Evolutionary conservation across 495 filamentous ascomycete genomes (phyloP).

Genomic region (Neurospora sp.): DNA sequence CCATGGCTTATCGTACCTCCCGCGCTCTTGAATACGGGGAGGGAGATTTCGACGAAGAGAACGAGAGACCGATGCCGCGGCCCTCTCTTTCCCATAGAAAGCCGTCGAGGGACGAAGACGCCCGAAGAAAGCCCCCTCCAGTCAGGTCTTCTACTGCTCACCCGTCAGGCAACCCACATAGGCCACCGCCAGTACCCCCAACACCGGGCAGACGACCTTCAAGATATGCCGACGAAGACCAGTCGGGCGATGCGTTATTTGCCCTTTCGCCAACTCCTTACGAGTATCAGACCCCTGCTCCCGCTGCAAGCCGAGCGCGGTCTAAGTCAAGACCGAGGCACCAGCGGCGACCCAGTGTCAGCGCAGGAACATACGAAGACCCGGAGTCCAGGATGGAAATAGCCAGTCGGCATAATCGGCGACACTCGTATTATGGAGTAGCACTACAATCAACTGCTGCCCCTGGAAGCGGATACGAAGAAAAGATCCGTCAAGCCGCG

Average conservation of each 20-base stretch:
- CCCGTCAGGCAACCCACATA: conserved; percentile 22
- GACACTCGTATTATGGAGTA: conserved; percentile 24
- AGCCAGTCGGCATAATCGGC: conserved; percentile 14
- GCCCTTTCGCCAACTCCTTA: conserved; percentile 22
- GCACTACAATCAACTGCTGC: conserved; percentile 6
- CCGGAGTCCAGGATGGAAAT: conserved; percentile 20
- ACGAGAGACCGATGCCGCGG: conserved; percentile 24
- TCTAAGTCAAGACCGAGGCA: background rate
- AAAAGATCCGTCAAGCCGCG: conserved; percentile 36
- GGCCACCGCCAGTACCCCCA: conserved; percentile 24
- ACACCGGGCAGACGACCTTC: conserved; percentile 22
- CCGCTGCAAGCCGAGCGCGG: conserved; percentile 3
- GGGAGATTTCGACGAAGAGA: conserved; percentile 23
- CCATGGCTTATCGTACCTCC: conserved; percentile 30
- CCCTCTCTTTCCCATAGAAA: conserved; percentile 31
- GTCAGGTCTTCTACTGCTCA: conserved; percentile 31
- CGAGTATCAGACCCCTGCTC: conserved; percentile 10
- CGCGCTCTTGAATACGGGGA: conserved; percentile 11
- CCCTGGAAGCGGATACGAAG: conserved; percentile 34
- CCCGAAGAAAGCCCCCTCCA: conserved; percentile 32
- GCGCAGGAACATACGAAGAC: conserved; percentile 13
- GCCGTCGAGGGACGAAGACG: conserved; percentile 25
- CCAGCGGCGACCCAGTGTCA: conserved; percentile 12
- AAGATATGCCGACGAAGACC: conserved; percentile 27
- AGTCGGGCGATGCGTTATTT: conserved; percentile 21